These are phyloP conservation scores for Daldinia eschscholtzii DNA, from an alignment of 2,329 filamentous ascomycete species.

Conservation along the genomic window DNA sequence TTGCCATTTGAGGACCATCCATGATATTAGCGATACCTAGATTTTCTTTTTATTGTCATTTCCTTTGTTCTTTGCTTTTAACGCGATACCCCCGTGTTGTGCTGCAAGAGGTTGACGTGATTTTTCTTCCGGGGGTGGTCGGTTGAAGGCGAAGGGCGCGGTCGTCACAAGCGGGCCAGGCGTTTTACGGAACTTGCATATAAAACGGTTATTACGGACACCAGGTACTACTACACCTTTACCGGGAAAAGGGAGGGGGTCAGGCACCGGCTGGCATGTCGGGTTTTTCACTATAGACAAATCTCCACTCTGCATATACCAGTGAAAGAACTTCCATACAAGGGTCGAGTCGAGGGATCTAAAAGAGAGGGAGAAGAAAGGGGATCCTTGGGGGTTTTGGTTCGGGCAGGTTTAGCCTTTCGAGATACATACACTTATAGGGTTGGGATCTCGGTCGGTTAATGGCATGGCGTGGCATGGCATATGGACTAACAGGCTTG, in stretches of 20 bases:
- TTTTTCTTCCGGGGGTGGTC: conserved; percentile 44
- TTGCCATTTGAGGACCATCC: conserved; percentile 36
- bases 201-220: conserved; percentile 40
- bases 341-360: conserved; percentile 8
- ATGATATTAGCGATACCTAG: not conserved
- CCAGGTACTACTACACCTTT: conserved; percentile 30
- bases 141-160: conserved; percentile 46
- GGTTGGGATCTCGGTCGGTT: conserved; percentile 13
- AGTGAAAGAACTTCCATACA: conserved; percentile 34
- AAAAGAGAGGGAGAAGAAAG: conserved; percentile 5
- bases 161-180: conserved; percentile 36
- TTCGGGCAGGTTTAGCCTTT: conserved; percentile 15
- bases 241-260: conserved; percentile 13
- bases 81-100: conserved; percentile 54
- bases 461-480: conserved; percentile 9
- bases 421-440: conserved; percentile 14
- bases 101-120: conserved; percentile 41
- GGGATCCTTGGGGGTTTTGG: conserved; percentile 16
- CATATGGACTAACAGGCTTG: conserved; percentile 6
- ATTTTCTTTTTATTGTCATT: conserved; percentile 38
- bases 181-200: conserved; percentile 45
- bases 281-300: conserved; percentile 56
- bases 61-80: conserved; percentile 51
- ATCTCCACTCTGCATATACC: conserved; percentile 64
- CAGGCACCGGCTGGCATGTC: conserved; percentile 47